Conservation (phyloP, 805 yeast species). For the Clavispora phyllophila region DNA sequence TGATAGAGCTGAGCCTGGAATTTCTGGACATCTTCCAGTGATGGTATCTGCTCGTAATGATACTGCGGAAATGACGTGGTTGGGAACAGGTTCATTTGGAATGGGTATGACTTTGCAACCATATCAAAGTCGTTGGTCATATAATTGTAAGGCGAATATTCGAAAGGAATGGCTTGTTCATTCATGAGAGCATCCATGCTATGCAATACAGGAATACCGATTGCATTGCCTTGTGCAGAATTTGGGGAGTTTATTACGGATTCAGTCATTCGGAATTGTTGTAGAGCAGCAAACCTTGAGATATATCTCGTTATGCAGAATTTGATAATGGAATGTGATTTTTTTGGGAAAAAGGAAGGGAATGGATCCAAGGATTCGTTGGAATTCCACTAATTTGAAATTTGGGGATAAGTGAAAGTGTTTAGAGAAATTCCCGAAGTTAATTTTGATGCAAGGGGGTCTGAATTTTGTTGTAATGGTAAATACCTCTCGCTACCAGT, state of each 20-base stretch:
- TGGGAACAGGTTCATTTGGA: not conserved
- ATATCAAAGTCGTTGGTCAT: not conserved
- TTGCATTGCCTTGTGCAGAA: not conserved
- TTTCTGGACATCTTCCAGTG: slow-evolving; percentile 4
- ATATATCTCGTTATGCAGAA: not conserved
- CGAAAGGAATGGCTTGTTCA: slow-evolving; percentile 1
- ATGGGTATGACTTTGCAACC: slow-evolving; percentile 1
- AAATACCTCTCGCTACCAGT: no score
- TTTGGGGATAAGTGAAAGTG: no score
- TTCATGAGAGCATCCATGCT: not conserved
- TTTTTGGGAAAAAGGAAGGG: not conserved
- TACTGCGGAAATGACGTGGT: not conserved
- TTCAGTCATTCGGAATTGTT: not conserved
- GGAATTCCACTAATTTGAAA: no score
- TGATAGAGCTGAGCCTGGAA: slow-evolving; percentile 7
- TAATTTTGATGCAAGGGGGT: no score
- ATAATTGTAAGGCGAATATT: not conserved
- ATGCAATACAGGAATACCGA: not conserved
- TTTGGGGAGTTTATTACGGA: slow-evolving; percentile 2
- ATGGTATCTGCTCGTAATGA: slow-evolving; percentile 1
- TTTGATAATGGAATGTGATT: not conserved
- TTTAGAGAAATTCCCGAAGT: no score
- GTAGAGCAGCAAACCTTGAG: not conserved
- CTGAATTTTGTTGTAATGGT: no score
- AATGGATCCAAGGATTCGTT: no score